Conservation (phyloP, 1,284 basidiomycete species). For the Pseudozyma hubeiensis region DNA sequence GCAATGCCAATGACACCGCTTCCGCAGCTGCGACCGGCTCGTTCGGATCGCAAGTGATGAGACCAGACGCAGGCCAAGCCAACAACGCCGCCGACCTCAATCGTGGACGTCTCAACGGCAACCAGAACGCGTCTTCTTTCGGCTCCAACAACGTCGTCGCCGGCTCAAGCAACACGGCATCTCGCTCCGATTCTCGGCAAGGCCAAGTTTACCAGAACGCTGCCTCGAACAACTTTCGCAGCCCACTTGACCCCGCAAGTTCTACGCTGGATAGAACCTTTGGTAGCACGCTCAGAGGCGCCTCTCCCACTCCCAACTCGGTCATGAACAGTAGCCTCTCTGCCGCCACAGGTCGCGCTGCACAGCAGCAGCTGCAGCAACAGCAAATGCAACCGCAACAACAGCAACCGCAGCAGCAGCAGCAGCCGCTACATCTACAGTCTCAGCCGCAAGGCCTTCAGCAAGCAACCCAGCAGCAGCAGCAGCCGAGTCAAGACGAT, state of each 20-base stretch:
- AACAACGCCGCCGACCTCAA: constrained; percentile 27
- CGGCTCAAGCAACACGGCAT: constrained; percentile 10
- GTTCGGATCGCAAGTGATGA: constrained; percentile 5
- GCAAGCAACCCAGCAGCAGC: constrained; percentile 16
- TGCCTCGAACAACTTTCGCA: constrained; percentile 26
- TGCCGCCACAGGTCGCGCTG: constrained; percentile 19
- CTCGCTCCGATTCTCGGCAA: constrained; percentile 30
- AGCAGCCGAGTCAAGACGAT: constrained; percentile 28
- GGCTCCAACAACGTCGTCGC: constrained; percentile 13
- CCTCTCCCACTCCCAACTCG: constrained; percentile 24
- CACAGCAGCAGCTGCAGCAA: constrained; percentile 11
- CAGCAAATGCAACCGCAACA: constrained; percentile 4
- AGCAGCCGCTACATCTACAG: constrained; percentile 23
- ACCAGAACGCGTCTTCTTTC: constrained; percentile 20
- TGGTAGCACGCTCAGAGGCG: constrained; percentile 35
- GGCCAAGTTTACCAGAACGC: constrained; percentile 29
- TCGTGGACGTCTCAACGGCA: constrained; percentile 34
- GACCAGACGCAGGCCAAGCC: constrained; percentile 30
- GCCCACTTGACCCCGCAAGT: constrained; percentile 13
- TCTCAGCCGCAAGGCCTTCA: constrained; percentile 17
- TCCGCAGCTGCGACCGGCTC: constrained; percentile 1
- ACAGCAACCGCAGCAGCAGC: constrained; percentile 21
- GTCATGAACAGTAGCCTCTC: constrained; percentile 30
- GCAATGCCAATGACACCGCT: constrained; percentile 10
- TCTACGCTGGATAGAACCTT: constrained; percentile 46